Percentiles rank a stretch among this genome's conserved stretches.
phyloP scores from a whole-genome alignment of 2,329 filamentous ascomycete species.

The Pseudogymnoascus sp. region DNA sequence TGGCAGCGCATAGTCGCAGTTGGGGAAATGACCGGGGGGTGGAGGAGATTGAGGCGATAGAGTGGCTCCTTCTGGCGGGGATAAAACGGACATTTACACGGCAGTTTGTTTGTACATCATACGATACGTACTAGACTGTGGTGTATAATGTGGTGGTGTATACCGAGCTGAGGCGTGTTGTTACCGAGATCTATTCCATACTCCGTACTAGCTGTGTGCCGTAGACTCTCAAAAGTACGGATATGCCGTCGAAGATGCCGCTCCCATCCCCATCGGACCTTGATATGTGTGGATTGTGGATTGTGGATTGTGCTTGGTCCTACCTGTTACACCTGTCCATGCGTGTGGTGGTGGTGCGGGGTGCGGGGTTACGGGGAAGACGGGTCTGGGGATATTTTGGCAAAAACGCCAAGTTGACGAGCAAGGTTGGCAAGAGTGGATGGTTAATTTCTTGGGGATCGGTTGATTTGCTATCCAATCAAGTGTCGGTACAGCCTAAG shows the following conservation, averaged over 20 bases:
- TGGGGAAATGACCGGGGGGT: background rate
- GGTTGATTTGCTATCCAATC: background rate
- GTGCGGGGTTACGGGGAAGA: background rate
- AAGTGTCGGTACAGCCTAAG: background rate
- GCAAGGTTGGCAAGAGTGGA: background rate
- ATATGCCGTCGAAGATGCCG: background rate
- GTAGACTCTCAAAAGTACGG: background rate
- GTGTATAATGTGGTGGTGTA: background rate
- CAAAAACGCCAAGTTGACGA: background rate
- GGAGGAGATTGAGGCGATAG: background rate
- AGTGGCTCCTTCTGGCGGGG: background rate
- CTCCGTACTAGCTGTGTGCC: background rate
- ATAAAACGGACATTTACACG: constrained; percentile 1
- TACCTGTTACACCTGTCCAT: background rate
- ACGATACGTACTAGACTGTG: background rate
- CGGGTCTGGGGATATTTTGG: background rate
- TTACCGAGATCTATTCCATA: background rate
- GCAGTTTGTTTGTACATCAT: background rate
- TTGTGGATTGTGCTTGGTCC: background rate
- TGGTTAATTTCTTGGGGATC: background rate
- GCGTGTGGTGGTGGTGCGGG: background rate
- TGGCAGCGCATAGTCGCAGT: background rate
- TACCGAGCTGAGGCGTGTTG: background rate
- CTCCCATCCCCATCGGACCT: background rate
- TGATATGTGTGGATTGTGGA: background rate